Conservation (phyloP, 169 alveolate genomes). For the Ichthyophthirius multifiliis region DNA sequence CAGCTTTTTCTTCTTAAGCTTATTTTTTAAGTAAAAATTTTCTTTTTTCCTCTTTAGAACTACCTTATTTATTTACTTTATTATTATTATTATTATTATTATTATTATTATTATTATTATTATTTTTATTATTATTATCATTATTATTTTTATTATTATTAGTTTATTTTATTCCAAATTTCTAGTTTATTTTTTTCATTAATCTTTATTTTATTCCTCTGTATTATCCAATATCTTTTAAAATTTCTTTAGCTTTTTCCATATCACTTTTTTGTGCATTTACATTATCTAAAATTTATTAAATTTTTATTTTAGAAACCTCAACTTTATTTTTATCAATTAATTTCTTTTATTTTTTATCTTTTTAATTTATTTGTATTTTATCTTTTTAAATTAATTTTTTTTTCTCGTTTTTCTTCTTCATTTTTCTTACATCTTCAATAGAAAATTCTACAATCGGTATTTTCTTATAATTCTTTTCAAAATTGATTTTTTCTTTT, state of each 20-base stretch:
- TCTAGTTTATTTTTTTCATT: background rate
- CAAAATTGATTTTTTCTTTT: background rate
- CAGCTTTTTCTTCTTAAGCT: slow-evolving; percentile 2
- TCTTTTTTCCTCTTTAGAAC: background rate
- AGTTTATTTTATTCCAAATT: too few species aligned
- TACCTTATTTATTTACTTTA: background rate
- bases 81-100: background rate
- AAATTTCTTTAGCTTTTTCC: background rate
- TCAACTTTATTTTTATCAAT: background rate
- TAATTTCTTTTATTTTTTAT: background rate
- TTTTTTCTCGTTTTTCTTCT: background rate
- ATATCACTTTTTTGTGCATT: background rate
- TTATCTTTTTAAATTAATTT: background rate
- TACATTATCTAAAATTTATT: background rate
- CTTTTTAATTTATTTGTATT: background rate
- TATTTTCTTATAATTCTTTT: background rate
- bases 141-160: too few species aligned
- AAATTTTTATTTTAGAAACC: background rate
- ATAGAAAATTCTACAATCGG: slow-evolving; percentile 17
- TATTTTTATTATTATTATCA: background rate
- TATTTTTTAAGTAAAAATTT: background rate
- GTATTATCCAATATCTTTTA: background rate
- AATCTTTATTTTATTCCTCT: slow-evolving; percentile 2
- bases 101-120: background rate
- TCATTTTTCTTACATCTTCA: slow-evolving; percentile 17